Evolutionary conservation across 805 yeast species (phyloP), one percentile per base, ranked within the genome.

Genomic region (Wickerhamiella qilinensis): DNA sequence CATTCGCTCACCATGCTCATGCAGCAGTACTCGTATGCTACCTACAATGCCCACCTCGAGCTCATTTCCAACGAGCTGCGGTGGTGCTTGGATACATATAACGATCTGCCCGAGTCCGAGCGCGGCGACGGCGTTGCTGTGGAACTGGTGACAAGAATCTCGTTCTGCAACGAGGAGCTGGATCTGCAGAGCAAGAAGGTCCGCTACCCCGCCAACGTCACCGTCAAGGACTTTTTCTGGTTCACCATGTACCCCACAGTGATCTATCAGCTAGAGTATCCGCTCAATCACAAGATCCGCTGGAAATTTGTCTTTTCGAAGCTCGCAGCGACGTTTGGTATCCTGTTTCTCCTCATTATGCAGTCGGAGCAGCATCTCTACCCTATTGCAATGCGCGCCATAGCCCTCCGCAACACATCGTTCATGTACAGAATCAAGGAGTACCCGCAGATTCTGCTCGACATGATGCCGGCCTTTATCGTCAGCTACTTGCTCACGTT

Each of bases 21-120:
- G 99, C 91, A 91, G 55, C 78, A 79, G 74, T 97, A 91, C 56
- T 85, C 97, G 2, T 91, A 77, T 55, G 83, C 83, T 2, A 85
- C 81, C 52, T 91, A 76, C 61, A 86, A 86, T 53, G 98, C 97
- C 0, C 84, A 88, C 54, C 60, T 91, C 42, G 82, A 42, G 15
- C 28, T 54, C 47, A 42, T 49, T 3, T 42, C 43, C n/a, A 15
- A 25, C 6, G 44, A 43, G 27, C 33, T 44, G 18, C 24, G 28
- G 11, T 17, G 17, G 16, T 32, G 43, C 24, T 22, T 36, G 31
- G 29, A 16, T 12, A 27, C 36, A 28, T 28, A 29, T 39, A 36
- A 41, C 38, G 30, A 53, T 3, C 14, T 19, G 17, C 30, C 28
- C 18, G 15, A 25, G 11, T 7, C 11, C 22, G 21, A 29, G 14